Evolutionary conservation across 192 early-diverging fungal genomes (phyloP), one percentile per base, ranked within the genome.

Genomic region (Backusella parvicylindrica): DNA sequence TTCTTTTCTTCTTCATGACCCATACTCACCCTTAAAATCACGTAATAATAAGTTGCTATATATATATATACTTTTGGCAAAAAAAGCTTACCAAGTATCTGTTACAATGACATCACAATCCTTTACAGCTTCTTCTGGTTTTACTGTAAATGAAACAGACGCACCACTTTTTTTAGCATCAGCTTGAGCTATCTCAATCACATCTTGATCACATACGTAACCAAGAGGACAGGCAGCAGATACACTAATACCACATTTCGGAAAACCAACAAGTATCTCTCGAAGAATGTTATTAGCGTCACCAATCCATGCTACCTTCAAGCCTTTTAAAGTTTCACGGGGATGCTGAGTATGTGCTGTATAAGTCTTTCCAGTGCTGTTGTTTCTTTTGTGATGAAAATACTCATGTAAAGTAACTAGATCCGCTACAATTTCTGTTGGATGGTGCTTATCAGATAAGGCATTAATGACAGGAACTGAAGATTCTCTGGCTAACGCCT

Each of bases 391-490:
- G 84, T 83, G 9, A 86, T 80, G 74, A 79, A 88, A 26, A n/a
- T 85, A 77, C 75, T 99, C 96, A 88, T 98, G 95, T 63, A 99
- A 84, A 0, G 98, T 98, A 88, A 96, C 88, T 64, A 98, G 81
- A 81, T 99, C 98, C 13, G 97, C 98, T 6, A 99, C 83, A 64
- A 94, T 96, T 84, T 99, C 97, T n/a, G 97, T 94, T 56, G 98
- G 98, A 72, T 99, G 98, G 83, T 92, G 98, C 76, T 92, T 91
- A 70, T 93, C 93, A 30, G 95, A 96, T 23, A 99, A 84, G 0
- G 96, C 98, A 76, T 99, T 99, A 77, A 99, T 92, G 33, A 99
- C 93, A 2, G 98, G 98, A 0, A 96, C 95, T 2, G 86, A 83
- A 2, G 95, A 95, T 82, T 99, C 85, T 75, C 89, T 79, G 21